phyloP scores from a whole-genome alignment of 768 basidiomycete species.

The Suillus occidentalis region DNA sequence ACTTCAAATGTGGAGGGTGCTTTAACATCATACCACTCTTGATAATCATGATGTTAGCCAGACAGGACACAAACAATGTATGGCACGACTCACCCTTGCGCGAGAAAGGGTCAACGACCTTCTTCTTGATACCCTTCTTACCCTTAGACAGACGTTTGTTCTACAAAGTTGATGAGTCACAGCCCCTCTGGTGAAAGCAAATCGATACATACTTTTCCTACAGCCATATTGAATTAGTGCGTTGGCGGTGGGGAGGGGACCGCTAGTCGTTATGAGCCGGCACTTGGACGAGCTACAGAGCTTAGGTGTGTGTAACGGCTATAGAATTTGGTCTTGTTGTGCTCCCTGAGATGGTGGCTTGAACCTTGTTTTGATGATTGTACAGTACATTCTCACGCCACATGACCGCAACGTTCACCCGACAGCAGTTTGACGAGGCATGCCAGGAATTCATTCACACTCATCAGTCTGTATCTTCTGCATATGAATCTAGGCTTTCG shows the following conservation, averaged over 20 bases:
- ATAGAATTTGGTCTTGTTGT: conserved; percentile 21
- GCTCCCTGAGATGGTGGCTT: conserved; percentile 46
- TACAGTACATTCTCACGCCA: conserved; percentile 43
- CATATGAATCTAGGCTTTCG: conserved; percentile 15
- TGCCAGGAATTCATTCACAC: conserved; percentile 51
- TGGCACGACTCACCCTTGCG: conserved; percentile 75
- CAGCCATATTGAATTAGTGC: conserved; percentile 67
- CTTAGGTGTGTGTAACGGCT: conserved; percentile 25
- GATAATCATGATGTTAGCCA: conserved; percentile 6
- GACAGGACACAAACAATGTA: neutral
- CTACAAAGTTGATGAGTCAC: conserved; percentile 38
- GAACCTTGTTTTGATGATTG: conserved; percentile 54
- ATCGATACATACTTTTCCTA: conserved; percentile 70
- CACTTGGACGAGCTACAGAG: conserved; percentile 51
- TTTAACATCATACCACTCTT: conserved; percentile 99
- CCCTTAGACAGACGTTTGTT: conserved; percentile 98
- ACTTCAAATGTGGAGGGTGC: conserved; percentile 97
- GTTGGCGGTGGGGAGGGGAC: conserved; percentile 39
- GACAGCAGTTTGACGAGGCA: conserved; percentile 57
- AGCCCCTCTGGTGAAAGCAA: neutral
- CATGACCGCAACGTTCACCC: conserved; percentile 41
- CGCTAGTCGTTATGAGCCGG: conserved; percentile 43
- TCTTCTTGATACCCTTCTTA: conserved; percentile 99
- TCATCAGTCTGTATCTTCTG: conserved; percentile 15
- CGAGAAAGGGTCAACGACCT: conserved; percentile 99